Conservation (phyloP, 108 stramenopile genomes). For the Chaetoceros tenuissimus region DNA sequence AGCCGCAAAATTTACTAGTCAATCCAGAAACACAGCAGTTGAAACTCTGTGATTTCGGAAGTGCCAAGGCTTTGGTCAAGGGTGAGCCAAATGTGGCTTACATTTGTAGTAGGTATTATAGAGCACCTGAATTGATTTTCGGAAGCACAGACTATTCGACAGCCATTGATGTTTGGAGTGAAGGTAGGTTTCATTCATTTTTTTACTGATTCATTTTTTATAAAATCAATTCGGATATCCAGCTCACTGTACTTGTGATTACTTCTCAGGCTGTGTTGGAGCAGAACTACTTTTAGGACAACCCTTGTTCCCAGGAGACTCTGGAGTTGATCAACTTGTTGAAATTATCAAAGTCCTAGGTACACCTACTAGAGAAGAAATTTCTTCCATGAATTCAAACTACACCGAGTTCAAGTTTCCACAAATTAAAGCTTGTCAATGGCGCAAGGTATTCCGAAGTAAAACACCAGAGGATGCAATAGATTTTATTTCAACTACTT, state of each 20-base stretch:
- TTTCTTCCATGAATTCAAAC: conserved; percentile 93
- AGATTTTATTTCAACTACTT: conserved; percentile 82
- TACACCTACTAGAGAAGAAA: conserved; percentile 96
- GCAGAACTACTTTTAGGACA: conserved; percentile 95
- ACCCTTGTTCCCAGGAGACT: conserved; percentile 97
- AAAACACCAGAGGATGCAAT: conserved; percentile 90
- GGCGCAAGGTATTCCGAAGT: conserved; percentile 90
- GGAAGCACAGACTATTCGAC: conserved; percentile 97
- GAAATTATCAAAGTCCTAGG: conserved; percentile 99
- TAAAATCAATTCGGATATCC: not conserved
- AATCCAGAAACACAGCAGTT: conserved; percentile 90
- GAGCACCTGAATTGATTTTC: conserved; percentile 99
- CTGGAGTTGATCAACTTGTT: conserved; percentile 97
- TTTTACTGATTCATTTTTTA: not conserved
- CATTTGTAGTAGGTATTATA: conserved; percentile 97
- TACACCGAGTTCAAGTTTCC: conserved; percentile 99
- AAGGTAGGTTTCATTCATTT: conserved; percentile 24
- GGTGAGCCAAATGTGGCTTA: conserved; percentile 97
- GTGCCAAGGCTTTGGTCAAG: conserved; percentile 88
- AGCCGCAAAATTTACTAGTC: conserved; percentile 97
- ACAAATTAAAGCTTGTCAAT: conserved; percentile 96
- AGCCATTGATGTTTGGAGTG: conserved; percentile 88
- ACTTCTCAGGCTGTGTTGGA: conserved; percentile 83
- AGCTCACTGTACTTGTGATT: not conserved
- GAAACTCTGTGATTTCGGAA: conserved; percentile 98